A percentile compares a stretch with the other conserved stretches of the same genome.
Conservation (phyloP, 768 basidiomycete species). For the Lanmaoa rubissima region DNA sequence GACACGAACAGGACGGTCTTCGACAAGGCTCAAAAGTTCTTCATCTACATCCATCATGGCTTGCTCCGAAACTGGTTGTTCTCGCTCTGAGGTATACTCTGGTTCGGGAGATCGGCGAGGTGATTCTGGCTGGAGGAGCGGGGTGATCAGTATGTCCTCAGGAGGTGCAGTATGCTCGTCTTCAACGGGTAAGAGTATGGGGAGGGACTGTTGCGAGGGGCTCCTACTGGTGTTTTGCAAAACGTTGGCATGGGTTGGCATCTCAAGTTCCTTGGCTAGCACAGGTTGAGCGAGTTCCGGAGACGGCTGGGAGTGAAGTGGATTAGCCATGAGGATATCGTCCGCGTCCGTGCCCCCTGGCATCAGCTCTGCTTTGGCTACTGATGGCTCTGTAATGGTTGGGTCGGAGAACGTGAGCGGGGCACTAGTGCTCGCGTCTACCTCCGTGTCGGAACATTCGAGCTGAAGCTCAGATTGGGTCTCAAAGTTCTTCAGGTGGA, state of each 20-base stretch:
- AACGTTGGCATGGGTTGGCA: neutral
- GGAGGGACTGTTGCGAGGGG: slow-evolving; percentile 16
- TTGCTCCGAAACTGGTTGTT: slow-evolving; percentile 12
- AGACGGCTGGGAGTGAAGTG: slow-evolving; percentile 1
- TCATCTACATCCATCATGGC: slow-evolving; percentile 50
- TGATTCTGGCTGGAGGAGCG: slow-evolving; percentile 2
- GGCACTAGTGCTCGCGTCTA: neutral
- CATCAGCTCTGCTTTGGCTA: neutral
- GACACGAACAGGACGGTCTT: slow-evolving; percentile 38
- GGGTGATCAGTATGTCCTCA: neutral
- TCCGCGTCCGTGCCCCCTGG: neutral
- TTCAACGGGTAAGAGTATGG: neutral
- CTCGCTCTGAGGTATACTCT: slow-evolving; percentile 1
- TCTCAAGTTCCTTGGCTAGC: neutral
- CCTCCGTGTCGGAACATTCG: neutral
- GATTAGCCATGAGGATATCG: neutral
- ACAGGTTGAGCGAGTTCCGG: slow-evolving; percentile 1
- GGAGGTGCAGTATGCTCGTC: neutral
- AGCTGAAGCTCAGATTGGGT: neutral
- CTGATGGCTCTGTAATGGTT: neutral
- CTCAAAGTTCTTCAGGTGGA: slow-evolving; percentile 1
- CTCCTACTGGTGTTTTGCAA: slow-evolving; percentile 7
- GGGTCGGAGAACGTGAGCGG: neutral
- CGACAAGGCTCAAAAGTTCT: slow-evolving; percentile 68
- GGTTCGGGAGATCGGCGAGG: slow-evolving; percentile 10